Conservation (phyloP, 768 basidiomycete species). For the Hydnum rufescens region DNA sequence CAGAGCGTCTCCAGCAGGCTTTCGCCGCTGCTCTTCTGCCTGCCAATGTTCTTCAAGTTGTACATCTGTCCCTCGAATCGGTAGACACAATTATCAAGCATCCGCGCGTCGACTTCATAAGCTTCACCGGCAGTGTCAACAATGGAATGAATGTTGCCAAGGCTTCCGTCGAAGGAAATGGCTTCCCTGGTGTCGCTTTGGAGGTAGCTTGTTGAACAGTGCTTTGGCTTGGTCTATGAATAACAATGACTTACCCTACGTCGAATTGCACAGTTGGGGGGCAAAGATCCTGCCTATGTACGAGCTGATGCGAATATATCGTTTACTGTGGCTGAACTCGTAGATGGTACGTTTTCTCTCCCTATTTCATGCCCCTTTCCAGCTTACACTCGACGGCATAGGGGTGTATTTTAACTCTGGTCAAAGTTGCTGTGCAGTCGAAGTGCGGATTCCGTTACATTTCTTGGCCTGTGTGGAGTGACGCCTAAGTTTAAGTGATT, state of each 20-base stretch:
- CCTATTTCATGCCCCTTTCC: neutral
- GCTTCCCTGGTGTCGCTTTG: slow-evolving; percentile 74
- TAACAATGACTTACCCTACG: too few relatives aligned
- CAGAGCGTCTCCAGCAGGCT: slow-evolving; percentile 56
- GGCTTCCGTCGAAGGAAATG: slow-evolving; percentile 33
- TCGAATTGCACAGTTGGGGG: slow-evolving; percentile 47
- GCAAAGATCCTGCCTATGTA: slow-evolving; percentile 96
- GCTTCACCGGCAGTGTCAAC: slow-evolving; percentile 76
- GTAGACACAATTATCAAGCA: slow-evolving; percentile 43
- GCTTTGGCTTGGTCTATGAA: neutral
- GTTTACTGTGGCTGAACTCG: slow-evolving; percentile 68
- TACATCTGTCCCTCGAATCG: slow-evolving; percentile 49
- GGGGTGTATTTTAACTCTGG: slow-evolving; percentile 95
- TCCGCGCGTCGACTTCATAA: slow-evolving; percentile 53
- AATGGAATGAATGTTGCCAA: slow-evolving; percentile 58
- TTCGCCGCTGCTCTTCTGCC: slow-evolving; percentile 66
- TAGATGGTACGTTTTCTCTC: slow-evolving; percentile 46
- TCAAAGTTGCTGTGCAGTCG: slow-evolving; percentile 88
- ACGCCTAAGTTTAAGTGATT: too few relatives aligned
- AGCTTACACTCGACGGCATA: slow-evolving; percentile 15
- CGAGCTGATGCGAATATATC: slow-evolving; percentile 66
- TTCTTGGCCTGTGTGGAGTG: neutral
- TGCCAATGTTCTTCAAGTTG: slow-evolving; percentile 45
- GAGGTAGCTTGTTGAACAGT: slow-evolving; percentile 31
- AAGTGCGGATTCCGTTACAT: slow-evolving; percentile 44